These are phyloP conservation scores for Lactarius deliciosus DNA, from an alignment of 768 basidiomycete species.

Conservation along the genomic window DNA sequence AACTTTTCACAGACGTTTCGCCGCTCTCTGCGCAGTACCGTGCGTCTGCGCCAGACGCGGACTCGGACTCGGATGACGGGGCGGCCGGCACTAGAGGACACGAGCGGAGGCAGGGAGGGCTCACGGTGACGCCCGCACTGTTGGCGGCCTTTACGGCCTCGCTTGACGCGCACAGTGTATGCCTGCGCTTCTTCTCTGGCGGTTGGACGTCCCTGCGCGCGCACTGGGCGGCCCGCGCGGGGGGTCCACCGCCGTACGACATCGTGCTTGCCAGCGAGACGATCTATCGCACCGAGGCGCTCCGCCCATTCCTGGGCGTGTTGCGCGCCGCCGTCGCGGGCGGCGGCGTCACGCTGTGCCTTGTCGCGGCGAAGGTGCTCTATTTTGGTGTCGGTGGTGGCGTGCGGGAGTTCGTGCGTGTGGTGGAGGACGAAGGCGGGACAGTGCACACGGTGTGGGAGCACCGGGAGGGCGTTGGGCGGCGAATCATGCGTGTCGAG, in stretches of 20 bases:
- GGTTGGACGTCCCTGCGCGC: conserved; percentile 62
- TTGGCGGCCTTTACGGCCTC: conserved; percentile 63
- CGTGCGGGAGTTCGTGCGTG: conserved; percentile 65
- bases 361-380: conserved; percentile 88
- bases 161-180: conserved; percentile 52
- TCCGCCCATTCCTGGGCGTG: conserved; percentile 58
- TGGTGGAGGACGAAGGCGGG: conserved; percentile 42
- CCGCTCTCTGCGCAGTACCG: conserved; percentile 53
- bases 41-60: conserved; percentile 30
- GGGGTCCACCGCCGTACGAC: conserved; percentile 49
- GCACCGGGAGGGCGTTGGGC: conserved; percentile 63
- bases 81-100: conserved; percentile 2
- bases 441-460: conserved; percentile 64
- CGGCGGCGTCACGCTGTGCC: conserved; percentile 41
- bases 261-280: conserved; percentile 89
- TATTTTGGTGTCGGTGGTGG: conserved; percentile 98
- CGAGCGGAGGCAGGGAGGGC: conserved; percentile 48
- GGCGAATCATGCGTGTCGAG: conserved; percentile 62
- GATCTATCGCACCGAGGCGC: conserved; percentile 72
- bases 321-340: conserved; percentile 37
- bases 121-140: conserved; percentile 65
- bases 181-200: conserved; percentile 76
- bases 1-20: conserved; percentile 53
- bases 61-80: conserved; percentile 29
- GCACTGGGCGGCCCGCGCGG: conserved; percentile 23